These are phyloP conservation scores for Blumeria hordei DNA, from an alignment of 2,329 filamentous ascomycete genomes.

Conservation along the genomic window DNA sequence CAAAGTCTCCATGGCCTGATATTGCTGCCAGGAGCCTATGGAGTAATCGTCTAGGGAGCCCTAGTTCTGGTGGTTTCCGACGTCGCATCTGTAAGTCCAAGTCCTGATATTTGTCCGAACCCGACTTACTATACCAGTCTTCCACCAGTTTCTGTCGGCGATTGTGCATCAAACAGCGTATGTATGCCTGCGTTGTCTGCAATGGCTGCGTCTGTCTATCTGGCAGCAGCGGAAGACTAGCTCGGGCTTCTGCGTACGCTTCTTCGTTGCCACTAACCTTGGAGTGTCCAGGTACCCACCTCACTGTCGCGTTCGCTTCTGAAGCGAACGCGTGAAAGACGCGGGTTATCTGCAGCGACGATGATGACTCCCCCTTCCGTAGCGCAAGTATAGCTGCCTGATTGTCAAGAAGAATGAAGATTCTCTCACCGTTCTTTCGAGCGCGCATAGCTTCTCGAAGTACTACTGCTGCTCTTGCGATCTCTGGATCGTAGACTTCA, in stretches of 20 bases:
- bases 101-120: not conserved
- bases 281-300: no score
- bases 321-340: no score
- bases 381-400: no score
- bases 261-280: not conserved
- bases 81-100: conserved; percentile 1
- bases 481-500: not conserved
- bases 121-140: not conserved
- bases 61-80: no score
- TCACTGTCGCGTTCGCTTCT: no score
- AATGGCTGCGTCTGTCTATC: not conserved
- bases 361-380: no score
- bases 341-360: no score
- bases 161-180: not conserved
- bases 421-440: not conserved
- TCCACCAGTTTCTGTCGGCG: not conserved
- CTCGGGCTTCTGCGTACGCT: not conserved
- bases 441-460: not conserved
- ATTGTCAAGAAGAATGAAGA: not conserved
- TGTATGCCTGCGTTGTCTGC: not conserved
- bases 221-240: not conserved
- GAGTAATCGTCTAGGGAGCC: no score
- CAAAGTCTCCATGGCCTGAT: no score
- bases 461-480: not conserved
- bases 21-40: no score